A percentile compares a stretch with the other conserved stretches of the same genome.
These are phyloP conservation scores for Carex arenaria DNA, from an alignment of 202 grass and related monocot species.

Conservation along the genomic window DNA sequence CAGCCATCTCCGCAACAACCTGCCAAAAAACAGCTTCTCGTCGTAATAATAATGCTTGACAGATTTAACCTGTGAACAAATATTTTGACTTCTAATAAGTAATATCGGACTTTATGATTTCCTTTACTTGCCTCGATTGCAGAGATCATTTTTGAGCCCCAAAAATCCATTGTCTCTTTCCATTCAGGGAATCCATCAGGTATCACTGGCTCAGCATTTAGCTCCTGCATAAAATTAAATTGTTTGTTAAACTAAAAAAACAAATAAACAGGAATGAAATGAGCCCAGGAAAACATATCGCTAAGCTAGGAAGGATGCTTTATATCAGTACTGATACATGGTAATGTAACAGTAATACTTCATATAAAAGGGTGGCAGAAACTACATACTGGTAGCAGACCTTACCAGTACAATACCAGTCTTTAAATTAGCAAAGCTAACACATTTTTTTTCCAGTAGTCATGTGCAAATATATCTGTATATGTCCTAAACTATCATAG, in stretches of 20 bases:
- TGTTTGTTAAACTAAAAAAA: slow-evolving; percentile 5
- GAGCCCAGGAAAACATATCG: slow-evolving; percentile 1
- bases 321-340: neutral
- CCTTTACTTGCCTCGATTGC: slow-evolving; percentile 55
- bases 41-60: neutral
- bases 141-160: slow-evolving; percentile 97
- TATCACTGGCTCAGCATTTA: slow-evolving; percentile 94
- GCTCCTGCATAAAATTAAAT: slow-evolving; percentile 47
- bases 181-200: slow-evolving; percentile 90
- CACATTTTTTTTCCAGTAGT: neutral
- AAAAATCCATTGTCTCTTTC: slow-evolving; percentile 94
- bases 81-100: slow-evolving; percentile 9
- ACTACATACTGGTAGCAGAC: neutral
- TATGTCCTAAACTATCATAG: neutral
- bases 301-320: neutral
- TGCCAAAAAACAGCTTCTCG: slow-evolving; percentile 15
- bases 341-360: neutral
- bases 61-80: neutral
- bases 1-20: slow-evolving; percentile 96
- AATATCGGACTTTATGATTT: neutral
- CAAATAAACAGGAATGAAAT: neutral
- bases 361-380: neutral
- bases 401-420: neutral
- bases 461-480: neutral
- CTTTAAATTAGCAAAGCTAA: neutral